A percentile compares a stretch with the other conserved stretches of the same genome.
Conservation (phyloP, 768 basidiomycete genomes). For the Porpolomopsis calyptriformis region DNA sequence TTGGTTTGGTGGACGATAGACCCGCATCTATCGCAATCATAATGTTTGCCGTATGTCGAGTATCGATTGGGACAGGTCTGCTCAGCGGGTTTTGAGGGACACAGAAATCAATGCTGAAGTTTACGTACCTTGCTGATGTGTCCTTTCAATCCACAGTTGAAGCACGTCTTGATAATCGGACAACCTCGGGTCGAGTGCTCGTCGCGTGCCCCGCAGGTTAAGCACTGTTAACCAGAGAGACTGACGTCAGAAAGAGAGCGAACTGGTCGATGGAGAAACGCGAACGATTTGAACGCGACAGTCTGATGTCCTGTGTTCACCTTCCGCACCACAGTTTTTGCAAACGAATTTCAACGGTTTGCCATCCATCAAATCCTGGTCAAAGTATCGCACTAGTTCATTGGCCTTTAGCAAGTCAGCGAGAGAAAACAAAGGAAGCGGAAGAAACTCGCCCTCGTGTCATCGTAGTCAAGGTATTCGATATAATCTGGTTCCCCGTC, state of each 20-base stretch:
- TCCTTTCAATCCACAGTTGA: conserved; percentile 74
- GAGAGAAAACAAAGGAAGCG: not conserved
- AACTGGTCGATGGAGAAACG: not conserved
- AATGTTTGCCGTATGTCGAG: conserved; percentile 16
- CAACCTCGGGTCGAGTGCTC: conserved; percentile 72
- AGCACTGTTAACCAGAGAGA: conserved; percentile 37
- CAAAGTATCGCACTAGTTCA: conserved; percentile 53
- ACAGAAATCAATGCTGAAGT: not conserved
- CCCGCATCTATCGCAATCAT: conserved; percentile 59
- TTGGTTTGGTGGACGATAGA: conserved; percentile 53
- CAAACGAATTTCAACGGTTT: conserved; percentile 44
- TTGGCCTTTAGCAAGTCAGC: conserved; percentile 28
- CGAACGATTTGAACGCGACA: conserved; percentile 67
- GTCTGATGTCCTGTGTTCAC: conserved; percentile 54
- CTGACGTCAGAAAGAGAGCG: conserved; percentile 5
- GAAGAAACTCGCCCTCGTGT: conserved; percentile 38
- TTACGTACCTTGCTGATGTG: conserved; percentile 55
- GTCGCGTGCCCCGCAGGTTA: conserved; percentile 71
- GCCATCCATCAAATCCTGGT: conserved; percentile 32
- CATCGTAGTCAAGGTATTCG: conserved; percentile 69
- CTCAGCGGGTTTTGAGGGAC: not conserved
- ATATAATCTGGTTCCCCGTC: conserved; percentile 57
- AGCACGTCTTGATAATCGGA: conserved; percentile 74
- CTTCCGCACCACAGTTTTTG: conserved; percentile 70
- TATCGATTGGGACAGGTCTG: conserved; percentile 66